Conservation (phyloP, 257 asterid genomes). For the Thymus mandschuricus region DNA sequence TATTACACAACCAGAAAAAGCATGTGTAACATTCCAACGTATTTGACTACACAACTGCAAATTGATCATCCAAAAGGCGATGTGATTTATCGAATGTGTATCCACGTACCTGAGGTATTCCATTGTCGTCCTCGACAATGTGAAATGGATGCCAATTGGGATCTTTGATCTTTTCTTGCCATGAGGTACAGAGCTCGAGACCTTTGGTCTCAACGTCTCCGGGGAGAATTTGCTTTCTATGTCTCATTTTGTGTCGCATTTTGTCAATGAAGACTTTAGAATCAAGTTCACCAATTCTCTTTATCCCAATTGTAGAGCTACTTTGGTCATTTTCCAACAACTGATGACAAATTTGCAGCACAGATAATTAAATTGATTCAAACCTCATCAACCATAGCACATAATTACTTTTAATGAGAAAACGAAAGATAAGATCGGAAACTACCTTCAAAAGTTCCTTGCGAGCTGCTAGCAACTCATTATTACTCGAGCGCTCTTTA, state of each 20-base stretch:
- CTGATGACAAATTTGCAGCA: conserved; percentile 33
- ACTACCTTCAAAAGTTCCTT: conserved; percentile 45
- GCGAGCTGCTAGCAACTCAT: conserved; percentile 60
- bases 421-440: background rate
- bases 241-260: conserved; percentile 27
- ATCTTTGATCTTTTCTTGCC: conserved; percentile 61
- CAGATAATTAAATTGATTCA: background rate
- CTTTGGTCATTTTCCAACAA: conserved; percentile 43
- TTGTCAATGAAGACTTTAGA: conserved; percentile 45
- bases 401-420: background rate
- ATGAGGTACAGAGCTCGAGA: conserved; percentile 48
- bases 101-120: conserved; percentile 39
- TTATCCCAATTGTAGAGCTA: conserved; percentile 58
- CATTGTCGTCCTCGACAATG: conserved; percentile 35
- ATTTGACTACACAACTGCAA: no score
- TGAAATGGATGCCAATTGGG: conserved; percentile 67
- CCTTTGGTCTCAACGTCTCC: conserved; percentile 55
- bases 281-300: conserved; percentile 73
- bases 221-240: conserved; percentile 35
- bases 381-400: background rate
- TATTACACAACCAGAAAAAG: background rate
- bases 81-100: no score
- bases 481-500: conserved; percentile 54
- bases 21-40: background rate
- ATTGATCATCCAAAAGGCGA: background rate